Evolutionary conservation across 2,329 filamentous ascomycete species (phyloP).

Genomic region (Biscogniauxia sp.): DNA sequence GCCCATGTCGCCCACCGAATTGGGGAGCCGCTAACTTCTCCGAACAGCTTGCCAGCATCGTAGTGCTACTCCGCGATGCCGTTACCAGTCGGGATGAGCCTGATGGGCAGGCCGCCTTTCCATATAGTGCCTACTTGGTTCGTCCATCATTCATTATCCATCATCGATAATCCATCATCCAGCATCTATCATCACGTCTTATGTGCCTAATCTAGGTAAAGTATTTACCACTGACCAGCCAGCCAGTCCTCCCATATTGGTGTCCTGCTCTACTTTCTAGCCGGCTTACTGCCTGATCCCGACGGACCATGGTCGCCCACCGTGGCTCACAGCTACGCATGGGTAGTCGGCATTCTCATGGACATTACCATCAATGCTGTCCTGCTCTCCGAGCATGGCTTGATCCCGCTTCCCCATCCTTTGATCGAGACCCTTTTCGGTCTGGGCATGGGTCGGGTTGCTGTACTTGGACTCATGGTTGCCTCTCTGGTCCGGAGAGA

Average conservation of each 20-base stretch:
- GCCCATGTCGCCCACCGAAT: too few relatives aligned
- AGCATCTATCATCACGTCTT: too few relatives aligned
- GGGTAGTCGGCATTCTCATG: conserved; percentile 34
- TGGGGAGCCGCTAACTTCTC: neutral
- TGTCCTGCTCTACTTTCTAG: conserved; percentile 41
- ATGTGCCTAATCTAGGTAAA: too few relatives aligned
- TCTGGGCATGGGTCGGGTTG: conserved; percentile 34
- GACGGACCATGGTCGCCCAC: conserved; percentile 43
- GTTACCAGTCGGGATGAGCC: conserved; percentile 27
- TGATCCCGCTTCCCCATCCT: conserved; percentile 26
- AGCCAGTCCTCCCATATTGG: conserved; percentile 38
- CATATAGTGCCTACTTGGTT: conserved; percentile 42
- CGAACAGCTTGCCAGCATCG: conserved; percentile 32
- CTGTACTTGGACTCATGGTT: conserved; percentile 36
- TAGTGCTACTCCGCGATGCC: conserved; percentile 33
- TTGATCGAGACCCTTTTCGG: conserved; percentile 32
- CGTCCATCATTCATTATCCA: neutral
- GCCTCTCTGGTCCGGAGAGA: conserved; percentile 30
- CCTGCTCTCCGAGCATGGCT: conserved; percentile 30
- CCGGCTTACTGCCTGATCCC: conserved; percentile 42
- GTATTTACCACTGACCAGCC: conserved; percentile 9
- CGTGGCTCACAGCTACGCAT: conserved; percentile 36
- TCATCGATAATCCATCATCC: too few relatives aligned
- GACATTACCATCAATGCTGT: conserved; percentile 38
- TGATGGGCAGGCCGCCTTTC: conserved; percentile 31